A percentile compares a stretch with the other conserved stretches of the same genome.
These are phyloP conservation scores for Cubamyces lactineus DNA, from an alignment of 768 basidiomycete species.

Conservation along the genomic window DNA sequence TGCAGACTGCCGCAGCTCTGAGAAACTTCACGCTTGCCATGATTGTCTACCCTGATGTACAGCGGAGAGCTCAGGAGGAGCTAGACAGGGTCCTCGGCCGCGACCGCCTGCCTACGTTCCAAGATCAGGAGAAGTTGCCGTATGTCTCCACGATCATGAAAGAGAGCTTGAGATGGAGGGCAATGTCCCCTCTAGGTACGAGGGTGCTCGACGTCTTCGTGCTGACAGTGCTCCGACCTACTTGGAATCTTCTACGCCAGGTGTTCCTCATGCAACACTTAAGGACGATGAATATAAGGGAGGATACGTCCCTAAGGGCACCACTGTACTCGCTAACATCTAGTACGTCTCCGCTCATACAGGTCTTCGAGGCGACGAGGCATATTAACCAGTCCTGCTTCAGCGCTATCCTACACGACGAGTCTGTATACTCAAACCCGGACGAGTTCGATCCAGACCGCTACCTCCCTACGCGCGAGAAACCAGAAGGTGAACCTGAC, in stretches of 20 bases:
- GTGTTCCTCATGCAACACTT: slow-evolving; percentile 29
- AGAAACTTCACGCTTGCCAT: slow-evolving; percentile 19
- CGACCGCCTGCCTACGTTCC: slow-evolving; percentile 22
- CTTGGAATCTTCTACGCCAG: neutral
- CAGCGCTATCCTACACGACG: slow-evolving; percentile 44
- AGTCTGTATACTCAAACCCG: slow-evolving; percentile 35
- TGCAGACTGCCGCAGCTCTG: slow-evolving; percentile 39
- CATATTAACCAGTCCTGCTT: slow-evolving; percentile 36
- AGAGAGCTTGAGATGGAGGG: slow-evolving; percentile 22
- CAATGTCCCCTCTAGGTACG: slow-evolving; percentile 28
- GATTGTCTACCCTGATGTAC: slow-evolving; percentile 19
- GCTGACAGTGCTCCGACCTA: neutral
- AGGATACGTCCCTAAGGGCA: slow-evolving; percentile 38
- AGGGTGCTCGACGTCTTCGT: slow-evolving; percentile 31
- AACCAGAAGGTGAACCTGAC: neutral
- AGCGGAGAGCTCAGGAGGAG: slow-evolving; percentile 23
- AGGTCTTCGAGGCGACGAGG: slow-evolving; percentile 35
- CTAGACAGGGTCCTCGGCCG: slow-evolving; percentile 20
- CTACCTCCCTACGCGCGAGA: neutral
- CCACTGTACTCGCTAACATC: slow-evolving; percentile 25
- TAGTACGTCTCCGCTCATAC: slow-evolving; percentile 40
- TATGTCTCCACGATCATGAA: slow-evolving; percentile 12
- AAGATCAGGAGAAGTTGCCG: slow-evolving; percentile 16
- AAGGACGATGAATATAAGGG: slow-evolving; percentile 35
- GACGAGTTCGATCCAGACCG: neutral